Evolutionary conservation across 2,329 filamentous ascomycete genomes (phyloP), one percentile per base, ranked within the genome.

Genomic region (Ophiostoma quercus): DNA sequence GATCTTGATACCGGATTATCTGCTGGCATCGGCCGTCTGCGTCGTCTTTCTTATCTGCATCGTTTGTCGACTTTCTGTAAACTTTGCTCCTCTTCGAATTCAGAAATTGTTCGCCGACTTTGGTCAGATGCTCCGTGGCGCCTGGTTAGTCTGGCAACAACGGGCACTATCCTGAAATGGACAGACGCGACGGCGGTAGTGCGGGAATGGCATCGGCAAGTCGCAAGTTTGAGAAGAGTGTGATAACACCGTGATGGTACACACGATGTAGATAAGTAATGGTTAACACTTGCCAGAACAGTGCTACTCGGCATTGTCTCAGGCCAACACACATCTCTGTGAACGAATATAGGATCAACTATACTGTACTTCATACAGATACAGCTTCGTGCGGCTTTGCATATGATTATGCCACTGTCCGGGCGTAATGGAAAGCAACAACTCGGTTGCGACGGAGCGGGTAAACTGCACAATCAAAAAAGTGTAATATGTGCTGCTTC

Each of bases 131-230:
- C 25, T 32, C 12, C 22, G 4, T 47, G 43, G 43, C 19, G 51
- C 57, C 57, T 62, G 25, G 25, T 32, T 29, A 32, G 51, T 57
- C 5, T 57, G 51, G 25, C n/a, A 62, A 62, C 68, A 16, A 41
- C 66, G 67, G 67, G 54, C 66, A 67, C 69, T 68, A 68, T 62
- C 25, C 66, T 57, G 6, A 57, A 68, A 32, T 47, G 63, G 34
- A 63, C 41, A 54, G 57, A 67, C 65, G 19, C 66, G 29, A 43
- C 60, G 60, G 69, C 60, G 37, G 66, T 70, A 65, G 69, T 60
- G 69, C 67, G 66, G 69, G 43, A 68, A 70, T 70, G 67, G 11
- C 34, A 51, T 37, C 19, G 57, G 63, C 51, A 57, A 51, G 41
- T 65, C 12, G 39, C 47, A 22, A 51, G 16, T 8, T 19, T 7